Evolutionary conservation across 192 early-diverging fungal genomes (phyloP).

Genomic region (Haplosporangium gracile): DNA sequence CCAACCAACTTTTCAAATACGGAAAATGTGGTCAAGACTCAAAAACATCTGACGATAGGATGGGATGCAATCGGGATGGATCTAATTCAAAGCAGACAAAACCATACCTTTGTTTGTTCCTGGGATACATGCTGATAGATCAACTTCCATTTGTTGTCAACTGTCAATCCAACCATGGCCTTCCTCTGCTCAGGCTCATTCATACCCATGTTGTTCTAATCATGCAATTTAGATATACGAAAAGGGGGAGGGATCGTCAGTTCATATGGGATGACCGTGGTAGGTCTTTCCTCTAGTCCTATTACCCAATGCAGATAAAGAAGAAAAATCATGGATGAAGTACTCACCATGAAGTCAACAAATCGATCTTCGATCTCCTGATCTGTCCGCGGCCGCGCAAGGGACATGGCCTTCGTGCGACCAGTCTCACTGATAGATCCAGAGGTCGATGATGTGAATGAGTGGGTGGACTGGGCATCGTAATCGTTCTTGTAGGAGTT

Average conservation of each 20-base stretch:
- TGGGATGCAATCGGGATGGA: not conserved
- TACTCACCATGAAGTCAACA: conserved; percentile 67
- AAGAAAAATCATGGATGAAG: not conserved
- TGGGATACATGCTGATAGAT: conserved; percentile 66
- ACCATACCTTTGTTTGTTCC: conserved; percentile 51
- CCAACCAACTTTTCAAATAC: not conserved
- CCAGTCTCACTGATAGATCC: conserved; percentile 43
- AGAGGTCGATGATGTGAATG: conserved; percentile 32
- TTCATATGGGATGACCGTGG: not conserved
- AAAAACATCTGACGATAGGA: not conserved
- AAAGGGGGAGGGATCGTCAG: not conserved
- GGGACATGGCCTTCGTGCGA: conserved; percentile 39
- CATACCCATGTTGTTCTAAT: conserved; percentile 67
- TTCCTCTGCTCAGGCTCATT: conserved; percentile 60
- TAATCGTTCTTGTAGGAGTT: conserved; percentile 15
- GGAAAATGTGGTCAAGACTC: not conserved
- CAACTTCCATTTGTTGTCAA: conserved; percentile 71
- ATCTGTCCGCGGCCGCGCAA: conserved; percentile 55
- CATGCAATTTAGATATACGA: not conserved
- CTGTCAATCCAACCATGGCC: conserved; percentile 59
- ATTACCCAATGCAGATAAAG: too few relatives aligned
- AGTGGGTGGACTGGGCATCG: conserved; percentile 41
- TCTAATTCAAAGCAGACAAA: too few relatives aligned
- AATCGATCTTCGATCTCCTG: conserved; percentile 67
- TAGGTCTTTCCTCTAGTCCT: not conserved